Evolutionary conservation across 169 alveolate species (phyloP).

Genomic region (Eimeria nieschulzi): DNA sequence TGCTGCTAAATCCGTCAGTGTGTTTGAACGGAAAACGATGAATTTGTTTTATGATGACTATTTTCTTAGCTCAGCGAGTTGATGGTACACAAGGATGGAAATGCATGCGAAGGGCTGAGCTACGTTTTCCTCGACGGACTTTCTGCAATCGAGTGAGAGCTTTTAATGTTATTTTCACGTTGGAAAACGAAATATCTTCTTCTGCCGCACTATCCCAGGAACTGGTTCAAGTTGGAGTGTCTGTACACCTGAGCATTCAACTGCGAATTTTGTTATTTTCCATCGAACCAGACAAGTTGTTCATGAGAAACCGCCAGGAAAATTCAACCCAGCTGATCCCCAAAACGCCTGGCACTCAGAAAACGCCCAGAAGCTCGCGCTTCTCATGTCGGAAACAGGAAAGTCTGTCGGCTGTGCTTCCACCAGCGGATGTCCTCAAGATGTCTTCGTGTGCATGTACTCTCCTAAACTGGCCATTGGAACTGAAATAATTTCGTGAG

Average conservation of each 20-base stretch:
- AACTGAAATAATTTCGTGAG: background rate
- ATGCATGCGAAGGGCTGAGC: background rate
- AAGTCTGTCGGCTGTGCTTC: background rate
- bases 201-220: too few species aligned
- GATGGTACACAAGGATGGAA: background rate
- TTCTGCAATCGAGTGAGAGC: background rate
- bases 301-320: background rate
- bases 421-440: background rate
- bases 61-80: background rate
- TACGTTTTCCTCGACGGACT: constrained; percentile 18
- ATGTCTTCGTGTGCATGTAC: background rate
- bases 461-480: background rate
- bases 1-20: too few species aligned
- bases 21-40: too few species aligned
- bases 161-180: background rate
- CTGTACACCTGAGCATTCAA: background rate
- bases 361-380: background rate
- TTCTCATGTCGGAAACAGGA: background rate
- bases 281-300: background rate
- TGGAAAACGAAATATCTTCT: too few species aligned
- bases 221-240: background rate
- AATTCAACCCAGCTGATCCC: background rate
- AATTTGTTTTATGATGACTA: too few species aligned
- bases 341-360: background rate
- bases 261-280: background rate